Base-by-base conservation (phyloP, 768 basidiomycete species). In the Collybiopsis confluens region DNA sequence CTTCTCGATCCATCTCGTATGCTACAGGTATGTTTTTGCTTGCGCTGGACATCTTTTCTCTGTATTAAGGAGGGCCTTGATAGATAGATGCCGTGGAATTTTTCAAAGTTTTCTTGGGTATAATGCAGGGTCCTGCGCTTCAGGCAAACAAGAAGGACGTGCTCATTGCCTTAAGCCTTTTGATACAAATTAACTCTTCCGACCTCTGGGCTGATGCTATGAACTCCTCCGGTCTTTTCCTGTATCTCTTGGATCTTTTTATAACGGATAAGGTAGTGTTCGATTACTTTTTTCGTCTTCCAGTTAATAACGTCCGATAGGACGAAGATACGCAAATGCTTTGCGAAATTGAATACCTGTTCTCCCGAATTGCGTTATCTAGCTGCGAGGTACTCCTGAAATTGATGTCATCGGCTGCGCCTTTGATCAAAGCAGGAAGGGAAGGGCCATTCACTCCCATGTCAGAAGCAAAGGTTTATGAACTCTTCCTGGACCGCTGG, bases 401-500 rank as follows among this genome's bases (percentile, higher is more conserved):
- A 57, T 75, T 95, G 21, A 81, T 93, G 61, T 73, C 77, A 21
- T 85, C 82, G 3, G 79, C 83, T 2, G 81, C 86, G 2, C 66
- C 73, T 38, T 61, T 73, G 2, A 66, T 53, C 16, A 23, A 42
- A 28, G 47, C 35, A 13, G 47, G 35, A 38, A 36, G 47, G 21
- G 47, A 48, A 36, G 44, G 18, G 18, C 10, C 20, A 4, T 27
- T 36, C 20, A 21, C 37, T 13, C 47, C 47, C 26, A 74, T 52
- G 24, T 64, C 74, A 0, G 84, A 91, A 64, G 65, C 68, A 20
- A 68, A 79, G 28, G 57, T 92, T 2, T 88, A 82, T 69, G 83
- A 89, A 51, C 67, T 71, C 2, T 65, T 95, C 23, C 67, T 95
- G 48, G 83, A 90, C 59, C 85, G 88, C 57, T 93, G 90, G 85